Evolutionary conservation across 1,284 basidiomycete species (phyloP).

Genomic region (Garcileccinum viscosum): DNA sequence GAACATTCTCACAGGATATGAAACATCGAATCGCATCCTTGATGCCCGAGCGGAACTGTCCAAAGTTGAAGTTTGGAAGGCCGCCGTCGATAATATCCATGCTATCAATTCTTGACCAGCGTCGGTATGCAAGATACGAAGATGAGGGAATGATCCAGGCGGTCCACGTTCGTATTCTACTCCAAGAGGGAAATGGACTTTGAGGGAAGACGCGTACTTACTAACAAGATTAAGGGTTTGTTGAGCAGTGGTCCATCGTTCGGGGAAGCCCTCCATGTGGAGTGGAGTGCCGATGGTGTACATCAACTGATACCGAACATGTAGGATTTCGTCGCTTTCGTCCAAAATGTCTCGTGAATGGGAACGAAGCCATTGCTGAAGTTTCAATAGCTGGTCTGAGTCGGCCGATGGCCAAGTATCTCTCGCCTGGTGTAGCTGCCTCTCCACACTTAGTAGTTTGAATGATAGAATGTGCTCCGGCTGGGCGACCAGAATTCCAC

Average conservation of each 20-base stretch:
- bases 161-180: background rate
- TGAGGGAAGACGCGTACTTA: conserved; percentile 9
- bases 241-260: conserved; percentile 38
- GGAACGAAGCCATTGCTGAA: conserved; percentile 46
- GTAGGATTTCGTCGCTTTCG: conserved; percentile 5
- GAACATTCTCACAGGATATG: conserved; percentile 20
- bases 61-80: conserved; percentile 29
- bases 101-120: conserved; percentile 29
- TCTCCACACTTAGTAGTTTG: conserved; percentile 50
- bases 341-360: background rate
- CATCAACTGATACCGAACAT: background rate
- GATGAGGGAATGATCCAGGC: conserved; percentile 33
- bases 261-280: conserved; percentile 3
- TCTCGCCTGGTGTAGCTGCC: conserved; percentile 19
- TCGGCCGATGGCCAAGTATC: background rate
- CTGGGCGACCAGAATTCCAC: conserved; percentile 54
- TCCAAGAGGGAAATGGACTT: conserved; percentile 16
- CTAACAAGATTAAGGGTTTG: conserved; percentile 40
- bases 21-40: conserved; percentile 31
- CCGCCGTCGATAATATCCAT: conserved; percentile 23
- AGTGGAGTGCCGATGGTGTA: conserved; percentile 2
- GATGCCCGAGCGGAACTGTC: conserved; percentile 20
- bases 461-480: conserved; percentile 62
- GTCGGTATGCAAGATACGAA: conserved; percentile 38
- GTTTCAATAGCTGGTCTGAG: conserved; percentile 25